Conservation (phyloP, 1,284 basidiomycete genomes). For the Stygiomarasmius scandens region DNA sequence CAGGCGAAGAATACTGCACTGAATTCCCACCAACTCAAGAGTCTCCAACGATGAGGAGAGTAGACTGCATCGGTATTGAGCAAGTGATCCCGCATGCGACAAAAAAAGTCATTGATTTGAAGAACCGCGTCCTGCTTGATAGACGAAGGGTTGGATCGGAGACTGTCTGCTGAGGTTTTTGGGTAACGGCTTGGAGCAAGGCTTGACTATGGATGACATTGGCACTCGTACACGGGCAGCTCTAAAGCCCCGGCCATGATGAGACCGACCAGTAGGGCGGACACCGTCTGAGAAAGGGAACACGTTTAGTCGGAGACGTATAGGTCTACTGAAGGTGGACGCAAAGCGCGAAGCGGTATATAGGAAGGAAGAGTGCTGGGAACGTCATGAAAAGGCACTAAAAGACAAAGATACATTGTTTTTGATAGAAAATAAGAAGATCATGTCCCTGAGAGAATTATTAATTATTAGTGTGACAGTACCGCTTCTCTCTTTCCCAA, state of each 20-base stretch:
- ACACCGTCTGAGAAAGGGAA: slow-evolving; percentile 47
- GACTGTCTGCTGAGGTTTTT: slow-evolving; percentile 38
- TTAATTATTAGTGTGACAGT: too few species aligned
- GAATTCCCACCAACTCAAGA: slow-evolving; percentile 64
- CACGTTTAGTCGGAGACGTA: not conserved
- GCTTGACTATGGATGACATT: slow-evolving; percentile 47
- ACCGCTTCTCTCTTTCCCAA: too few species aligned
- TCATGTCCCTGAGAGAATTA: too few species aligned
- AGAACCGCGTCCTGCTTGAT: slow-evolving; percentile 53
- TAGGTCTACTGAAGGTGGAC: not conserved
- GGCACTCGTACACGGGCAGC: slow-evolving; percentile 63
- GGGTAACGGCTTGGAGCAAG: slow-evolving; percentile 41
- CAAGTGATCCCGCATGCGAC: too few species aligned
- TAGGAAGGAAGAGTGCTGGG: slow-evolving; percentile 27
- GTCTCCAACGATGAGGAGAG: slow-evolving; percentile 61
- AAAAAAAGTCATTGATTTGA: too few species aligned
- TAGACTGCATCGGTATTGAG: too few species aligned
- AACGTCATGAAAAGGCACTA: slow-evolving; percentile 27
- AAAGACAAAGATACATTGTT: too few species aligned
- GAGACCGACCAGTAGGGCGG: slow-evolving; percentile 56
- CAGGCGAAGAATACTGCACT: slow-evolving; percentile 45
- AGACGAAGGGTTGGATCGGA: slow-evolving; percentile 51
- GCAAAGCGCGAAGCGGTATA: slow-evolving; percentile 28
- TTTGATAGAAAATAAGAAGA: too few species aligned
- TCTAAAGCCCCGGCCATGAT: slow-evolving; percentile 64